These are phyloP conservation scores for Physaria fendleri DNA, from an alignment of 345 rosid species.

Conservation along the genomic window DNA sequence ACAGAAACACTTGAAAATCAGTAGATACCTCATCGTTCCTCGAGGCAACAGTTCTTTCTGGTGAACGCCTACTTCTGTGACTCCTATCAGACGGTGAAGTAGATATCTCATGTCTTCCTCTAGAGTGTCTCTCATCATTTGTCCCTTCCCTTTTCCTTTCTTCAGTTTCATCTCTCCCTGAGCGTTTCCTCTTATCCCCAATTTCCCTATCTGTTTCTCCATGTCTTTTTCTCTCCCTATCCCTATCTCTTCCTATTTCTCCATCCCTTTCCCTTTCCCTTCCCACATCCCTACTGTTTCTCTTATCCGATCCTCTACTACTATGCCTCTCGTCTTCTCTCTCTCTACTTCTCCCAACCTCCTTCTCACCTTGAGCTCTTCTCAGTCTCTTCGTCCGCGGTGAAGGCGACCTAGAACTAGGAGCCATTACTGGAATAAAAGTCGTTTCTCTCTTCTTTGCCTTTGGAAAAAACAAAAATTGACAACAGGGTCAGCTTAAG, in stretches of 20 bases:
- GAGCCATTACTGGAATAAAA: slow-evolving; percentile 40
- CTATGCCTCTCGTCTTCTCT: slow-evolving; percentile 42
- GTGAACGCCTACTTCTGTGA: slow-evolving; percentile 30
- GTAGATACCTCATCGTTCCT: slow-evolving; percentile 71
- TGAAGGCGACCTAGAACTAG: slow-evolving; percentile 57
- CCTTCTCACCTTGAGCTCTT: slow-evolving; percentile 49
- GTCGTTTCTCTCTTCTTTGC: background rate
- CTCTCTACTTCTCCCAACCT: slow-evolving; percentile 39
- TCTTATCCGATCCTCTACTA: slow-evolving; percentile 43
- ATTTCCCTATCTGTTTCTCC: slow-evolving; percentile 33
- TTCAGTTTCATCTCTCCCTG: slow-evolving; percentile 50
- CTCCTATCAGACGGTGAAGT: slow-evolving; percentile 40
- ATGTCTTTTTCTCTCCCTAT: slow-evolving; percentile 27
- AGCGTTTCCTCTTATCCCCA: slow-evolving; percentile 45
- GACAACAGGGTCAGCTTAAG: background rate
- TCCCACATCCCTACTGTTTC: slow-evolving; percentile 27
- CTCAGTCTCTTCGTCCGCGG: slow-evolving; percentile 58
- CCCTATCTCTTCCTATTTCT: slow-evolving; percentile 24
- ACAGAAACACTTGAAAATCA: background rate
- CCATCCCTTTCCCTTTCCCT: slow-evolving; percentile 32
- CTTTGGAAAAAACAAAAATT: slow-evolving; percentile 2
- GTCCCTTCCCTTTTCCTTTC: slow-evolving; percentile 44
- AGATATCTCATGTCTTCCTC: slow-evolving; percentile 52
- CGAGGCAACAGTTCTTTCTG: slow-evolving; percentile 18
- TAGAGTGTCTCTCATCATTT: slow-evolving; percentile 42